Evolutionary conservation across 805 yeast species (phyloP), one percentile per base, ranked within the genome.

Genomic region (Metschnikowia picachoensis): DNA sequence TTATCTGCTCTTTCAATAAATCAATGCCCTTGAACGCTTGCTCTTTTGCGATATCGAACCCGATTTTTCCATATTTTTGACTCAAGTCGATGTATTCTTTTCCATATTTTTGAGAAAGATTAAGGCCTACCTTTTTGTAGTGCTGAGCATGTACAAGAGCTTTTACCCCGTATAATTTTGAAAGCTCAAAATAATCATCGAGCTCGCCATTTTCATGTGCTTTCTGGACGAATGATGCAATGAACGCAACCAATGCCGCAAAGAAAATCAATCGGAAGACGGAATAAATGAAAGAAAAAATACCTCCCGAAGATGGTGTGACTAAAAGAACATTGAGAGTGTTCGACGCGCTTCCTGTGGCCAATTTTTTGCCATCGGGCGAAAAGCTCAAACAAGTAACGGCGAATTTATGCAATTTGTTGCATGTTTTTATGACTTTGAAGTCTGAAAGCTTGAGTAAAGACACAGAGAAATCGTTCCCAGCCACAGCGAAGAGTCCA

Each of bases 341-440:
- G 50, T 85, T 83, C 3, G 94, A 87, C 1, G 91, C 95, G 30
- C 92, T 83, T 0, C 81, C 83, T 17, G 88, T 77, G 3, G 88
- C 92, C 40, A 88, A 65, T 45, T 73, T 74, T 41, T 77, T 66
- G 8, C 91, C 89, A 59, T 80, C 74, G 12, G 86, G 83, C 4
- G 89, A 82, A 49, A 88, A 82, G 2, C 79, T 69, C 9, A 87
- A 79, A 37, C 78, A 75, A 0, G 97, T 89, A 43, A 89, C 82
- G 25, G 95, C 89, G 62, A 87, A 87, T 8, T 76, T 70, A 61
- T 90, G 97, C 44, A 86, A 81, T 49, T 84, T 78, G 36, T 76
- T 75, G 45, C 80, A 68, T 7, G 72, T 66, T 47, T 76, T 79
- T 25, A 80, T 56, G 11, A 75, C 62, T 36, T 75, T 72, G 48